Base-by-base conservation (phyloP, 108 stramenopile genomes). In the Skeletonema grethae region DNA sequence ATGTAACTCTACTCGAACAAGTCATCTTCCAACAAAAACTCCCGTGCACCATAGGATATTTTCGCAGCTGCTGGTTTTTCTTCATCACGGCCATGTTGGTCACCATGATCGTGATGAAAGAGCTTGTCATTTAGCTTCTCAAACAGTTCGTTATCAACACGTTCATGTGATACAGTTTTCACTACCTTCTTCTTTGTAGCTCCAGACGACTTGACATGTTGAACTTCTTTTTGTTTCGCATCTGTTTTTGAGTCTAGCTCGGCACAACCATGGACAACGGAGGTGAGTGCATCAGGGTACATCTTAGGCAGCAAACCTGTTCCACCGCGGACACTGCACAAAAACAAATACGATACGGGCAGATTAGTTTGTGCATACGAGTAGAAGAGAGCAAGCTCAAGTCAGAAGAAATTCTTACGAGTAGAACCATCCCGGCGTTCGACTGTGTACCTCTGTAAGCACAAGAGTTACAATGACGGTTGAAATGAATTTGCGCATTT, bases 251-350 rank as follows among this genome's bases (percentile, higher is more conserved):
- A 20, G 5, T 74, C 57, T 1, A 63, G 45, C 13, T 74, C 39
- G 7, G 73, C 73, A 16, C 65, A 74, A 25, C 41, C 73, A 48
- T 74, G 73, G 18, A 66, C 57, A 12, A 74, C 73, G 36, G 65
- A 59, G 28, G 65, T 29, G 22, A 66, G 30, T n/a, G 73, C 73
- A 46, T 74, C 73, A 18, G 73, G 73, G 32, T 58, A 74, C n/a
- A 18, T 36, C 7, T 61, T 43, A 2, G 41, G 60, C 20, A 35
- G 8, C 20, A 22, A 61, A 31, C 60, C 60, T 24, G 60, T 61
- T 18, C 60, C 60, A 35, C 60, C 60, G 34, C 60, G 60, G 7
- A 36, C 18, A 7, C 60, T 61, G 32, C 13, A n/a, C 30, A 9
- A 2, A 61, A 6, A 18, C 3, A 20, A 20, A 0, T 0, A 16